Evolutionary conservation across 306 rosid species (phyloP), one percentile per base, ranked within the genome.

Genomic region (Vicia faba): DNA sequence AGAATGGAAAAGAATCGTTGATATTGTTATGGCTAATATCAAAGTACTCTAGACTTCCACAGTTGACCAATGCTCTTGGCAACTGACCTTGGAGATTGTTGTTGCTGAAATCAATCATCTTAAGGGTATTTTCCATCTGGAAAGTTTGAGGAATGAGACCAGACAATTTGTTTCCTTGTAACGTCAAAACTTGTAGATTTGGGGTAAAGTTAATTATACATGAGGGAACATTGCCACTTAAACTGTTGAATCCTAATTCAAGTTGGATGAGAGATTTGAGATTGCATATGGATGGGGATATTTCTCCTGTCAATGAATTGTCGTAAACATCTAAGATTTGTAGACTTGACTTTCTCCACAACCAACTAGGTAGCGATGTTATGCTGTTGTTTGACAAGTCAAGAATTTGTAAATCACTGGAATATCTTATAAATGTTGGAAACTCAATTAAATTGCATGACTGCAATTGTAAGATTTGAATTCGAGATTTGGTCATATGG

Each of bases 1-100:
- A 83, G 6, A 64, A 81, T 3, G 88, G 88, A 61, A 85, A 85
- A 41, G 60, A 44, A 40, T 70, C 75, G 33, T 76, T 69, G 59
- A 76, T 61, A 0, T 14, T 18, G 35, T 69, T 69, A 18, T 41
- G 12, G 12, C 75, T 62, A 12, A 76, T 44, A 69, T 69, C 66
- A 31, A 76, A 9, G 48, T 3, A 69, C 51, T 76, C 66, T 16
- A 76, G 16, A 66, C 16, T 31, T 69, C 18, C 56, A 7, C 70
- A 61, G 0, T 51, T 76, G 16, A 31, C 74, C 11, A 23, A 81
- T 75, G 49, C 53, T 43, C 39, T 78, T 6, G n/a, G 84, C n/a
- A 84, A 6, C 41, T 44, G 76, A n/a, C 95, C 86, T 0, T 36
- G 71, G 1, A 85, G 28, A 44, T 43, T 39, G 74, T 39, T 65